Evolutionary conservation across 2,329 filamentous ascomycete genomes (phyloP).

Genomic region (Colletotrichum somersetense): DNA sequence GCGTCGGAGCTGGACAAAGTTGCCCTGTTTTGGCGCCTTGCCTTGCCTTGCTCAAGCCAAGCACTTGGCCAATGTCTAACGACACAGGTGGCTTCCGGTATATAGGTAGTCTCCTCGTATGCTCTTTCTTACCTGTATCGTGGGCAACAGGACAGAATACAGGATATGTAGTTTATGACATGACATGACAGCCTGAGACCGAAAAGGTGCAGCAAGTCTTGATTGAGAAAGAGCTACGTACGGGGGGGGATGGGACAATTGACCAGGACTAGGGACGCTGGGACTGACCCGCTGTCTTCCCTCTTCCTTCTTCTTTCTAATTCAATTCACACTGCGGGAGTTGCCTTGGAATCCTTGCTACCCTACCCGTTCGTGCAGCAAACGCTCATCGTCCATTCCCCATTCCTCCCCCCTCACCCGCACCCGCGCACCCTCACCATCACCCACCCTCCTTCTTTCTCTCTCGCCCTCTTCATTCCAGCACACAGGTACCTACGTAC

Average conservation of each 20-base stretch:
- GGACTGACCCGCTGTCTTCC: constrained; percentile 24
- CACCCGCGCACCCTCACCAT: constrained; percentile 3
- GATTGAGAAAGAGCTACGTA: neutral
- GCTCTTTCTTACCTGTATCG: no score
- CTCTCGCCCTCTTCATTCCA: neutral
- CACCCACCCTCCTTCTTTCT: neutral
- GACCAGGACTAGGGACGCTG: constrained; percentile 13
- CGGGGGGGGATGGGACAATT: neutral
- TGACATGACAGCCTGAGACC: neutral
- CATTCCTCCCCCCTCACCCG: neutral
- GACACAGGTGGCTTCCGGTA: no score
- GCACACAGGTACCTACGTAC: no score
- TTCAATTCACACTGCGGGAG: constrained; percentile 41
- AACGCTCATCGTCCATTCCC: constrained; percentile 25
- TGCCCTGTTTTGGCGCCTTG: neutral
- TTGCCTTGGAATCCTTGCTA: constrained; percentile 55
- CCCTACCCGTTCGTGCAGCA: constrained; percentile 60
- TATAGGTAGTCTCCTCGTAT: neutral
- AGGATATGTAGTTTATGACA: no score
- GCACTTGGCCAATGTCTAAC: neutral
- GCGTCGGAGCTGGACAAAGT: neutral
- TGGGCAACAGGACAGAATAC: neutral
- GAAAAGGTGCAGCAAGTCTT: neutral
- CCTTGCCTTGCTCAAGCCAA: neutral
- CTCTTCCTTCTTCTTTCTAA: neutral